phyloP scores from a whole-genome alignment of 768 basidiomycete genomes.

The Mycena floridula region DNA sequence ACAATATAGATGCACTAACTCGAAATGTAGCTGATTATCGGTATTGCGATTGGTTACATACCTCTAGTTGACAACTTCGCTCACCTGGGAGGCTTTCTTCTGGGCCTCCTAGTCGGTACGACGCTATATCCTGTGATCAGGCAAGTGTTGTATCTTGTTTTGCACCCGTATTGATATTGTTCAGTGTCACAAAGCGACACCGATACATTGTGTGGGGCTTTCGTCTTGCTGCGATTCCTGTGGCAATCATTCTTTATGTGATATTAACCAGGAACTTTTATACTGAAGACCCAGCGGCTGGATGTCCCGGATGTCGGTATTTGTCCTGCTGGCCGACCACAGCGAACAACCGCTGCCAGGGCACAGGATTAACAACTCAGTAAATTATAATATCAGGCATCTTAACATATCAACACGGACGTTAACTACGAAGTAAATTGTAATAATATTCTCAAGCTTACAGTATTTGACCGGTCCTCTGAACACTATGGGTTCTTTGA shows the following conservation, averaged over 20 bases:
- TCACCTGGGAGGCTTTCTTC: slow-evolving; percentile 83
- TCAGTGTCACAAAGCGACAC: slow-evolving; percentile 72
- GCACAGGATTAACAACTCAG: too few species aligned
- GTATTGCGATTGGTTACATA: slow-evolving; percentile 78
- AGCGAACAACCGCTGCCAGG: slow-evolving; percentile 63
- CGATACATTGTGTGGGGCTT: slow-evolving; percentile 64
- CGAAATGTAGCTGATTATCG: too few species aligned
- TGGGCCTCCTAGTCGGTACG: slow-evolving; percentile 78
- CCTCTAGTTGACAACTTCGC: slow-evolving; percentile 49
- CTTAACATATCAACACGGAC: too few species aligned
- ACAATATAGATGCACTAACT: too few species aligned
- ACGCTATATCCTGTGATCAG: slow-evolving; percentile 88
- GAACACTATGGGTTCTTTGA: too few species aligned
- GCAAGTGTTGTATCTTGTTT: too few species aligned
- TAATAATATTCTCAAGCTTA: too few species aligned
- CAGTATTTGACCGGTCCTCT: too few species aligned
- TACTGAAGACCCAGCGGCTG: slow-evolving; percentile 77
- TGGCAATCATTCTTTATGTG: slow-evolving; percentile 77
- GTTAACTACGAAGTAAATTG: too few species aligned
- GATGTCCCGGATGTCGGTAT: slow-evolving; percentile 85
- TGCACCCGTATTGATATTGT: too few species aligned
- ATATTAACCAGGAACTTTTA: slow-evolving; percentile 87
- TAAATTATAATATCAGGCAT: too few species aligned
- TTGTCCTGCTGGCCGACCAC: slow-evolving; percentile 83
- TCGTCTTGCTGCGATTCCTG: slow-evolving; percentile 66